A percentile compares a stretch with the other conserved stretches of the same genome.
Conservation (phyloP, 805 yeast genomes). For the Metschnikowia shivogae region DNA sequence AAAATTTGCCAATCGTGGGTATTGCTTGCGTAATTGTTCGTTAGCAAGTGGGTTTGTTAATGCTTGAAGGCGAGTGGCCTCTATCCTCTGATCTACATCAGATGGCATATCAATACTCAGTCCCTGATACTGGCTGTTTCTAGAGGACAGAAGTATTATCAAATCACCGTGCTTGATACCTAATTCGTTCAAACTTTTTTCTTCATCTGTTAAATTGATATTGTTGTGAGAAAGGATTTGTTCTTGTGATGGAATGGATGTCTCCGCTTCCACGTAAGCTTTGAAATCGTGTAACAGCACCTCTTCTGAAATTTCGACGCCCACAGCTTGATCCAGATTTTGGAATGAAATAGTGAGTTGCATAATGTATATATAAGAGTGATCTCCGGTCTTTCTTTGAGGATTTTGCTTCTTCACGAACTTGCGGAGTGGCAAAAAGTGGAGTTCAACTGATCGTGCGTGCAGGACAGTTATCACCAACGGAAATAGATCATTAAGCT, state of each 20-base stretch:
- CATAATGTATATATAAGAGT: neutral
- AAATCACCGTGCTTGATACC: constrained; percentile 58
- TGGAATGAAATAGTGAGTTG: constrained; percentile 19
- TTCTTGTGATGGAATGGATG: constrained; percentile 43
- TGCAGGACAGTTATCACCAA: neutral
- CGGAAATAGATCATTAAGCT: neutral
- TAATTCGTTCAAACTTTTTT: constrained; percentile 41
- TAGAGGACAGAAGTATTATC: constrained; percentile 35
- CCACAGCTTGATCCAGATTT: constrained; percentile 22
- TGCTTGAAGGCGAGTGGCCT: constrained; percentile 46
- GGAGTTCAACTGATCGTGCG: neutral
- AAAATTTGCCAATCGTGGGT: constrained; percentile 47
- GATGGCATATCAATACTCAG: neutral
- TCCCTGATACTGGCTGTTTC: neutral
- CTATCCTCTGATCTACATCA: constrained; percentile 20
- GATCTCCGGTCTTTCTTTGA: neutral
- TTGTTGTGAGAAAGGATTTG: constrained; percentile 52
- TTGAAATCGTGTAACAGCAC: constrained; percentile 63
- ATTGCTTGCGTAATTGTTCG: constrained; percentile 30
- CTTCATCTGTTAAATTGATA: constrained; percentile 31
- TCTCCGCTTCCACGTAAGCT: constrained; percentile 71
- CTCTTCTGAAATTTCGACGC: constrained; percentile 62
- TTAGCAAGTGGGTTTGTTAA: constrained; percentile 38
- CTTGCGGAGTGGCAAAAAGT: neutral
- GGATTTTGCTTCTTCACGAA: neutral